Conservation (phyloP, 2,329 filamentous ascomycete species). For the Lithohypha guttulata region DNA sequence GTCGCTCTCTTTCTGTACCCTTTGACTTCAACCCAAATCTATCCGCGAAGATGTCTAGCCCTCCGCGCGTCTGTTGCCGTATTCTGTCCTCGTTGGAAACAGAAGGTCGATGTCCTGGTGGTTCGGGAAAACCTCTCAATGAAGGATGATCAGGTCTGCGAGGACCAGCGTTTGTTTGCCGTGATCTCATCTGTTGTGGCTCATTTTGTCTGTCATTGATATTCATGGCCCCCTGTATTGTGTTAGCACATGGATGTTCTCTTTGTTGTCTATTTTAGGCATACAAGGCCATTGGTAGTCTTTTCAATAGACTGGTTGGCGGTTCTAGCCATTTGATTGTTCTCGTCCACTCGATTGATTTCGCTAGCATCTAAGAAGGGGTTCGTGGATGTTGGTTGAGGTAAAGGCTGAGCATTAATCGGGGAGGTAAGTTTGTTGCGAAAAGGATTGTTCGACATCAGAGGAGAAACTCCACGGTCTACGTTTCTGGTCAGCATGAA, state of each 20-base stretch:
- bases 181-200: slow-evolving; percentile 21
- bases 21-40: slow-evolving; percentile 28
- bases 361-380: slow-evolving; percentile 48
- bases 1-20: slow-evolving; percentile 31
- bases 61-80: slow-evolving; percentile 23
- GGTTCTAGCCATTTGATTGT: slow-evolving; percentile 11
- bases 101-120: slow-evolving; percentile 25
- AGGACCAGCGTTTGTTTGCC: slow-evolving; percentile 48
- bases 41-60: slow-evolving; percentile 40
- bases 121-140: slow-evolving; percentile 16
- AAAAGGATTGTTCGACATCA: slow-evolving; percentile 40
- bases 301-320: slow-evolving; percentile 11
- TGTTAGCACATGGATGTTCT: slow-evolving; percentile 3
- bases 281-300: slow-evolving; percentile 17
- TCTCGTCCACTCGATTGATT: slow-evolving; percentile 4
- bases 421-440: slow-evolving; percentile 34
- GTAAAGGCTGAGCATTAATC: slow-evolving; percentile 23
- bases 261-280: not conserved
- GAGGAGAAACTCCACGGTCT: slow-evolving; percentile 20
- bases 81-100: slow-evolving; percentile 25
- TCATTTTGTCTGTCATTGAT: slow-evolving; percentile 4
- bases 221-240: slow-evolving; percentile 12
- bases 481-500: slow-evolving; percentile 5
- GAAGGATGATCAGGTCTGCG: slow-evolving; percentile 21
- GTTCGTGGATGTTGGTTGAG: slow-evolving; percentile 48